Conservation (phyloP, 192 early-diverging fungal genomes). For the Chytriomyces sp. region DNA sequence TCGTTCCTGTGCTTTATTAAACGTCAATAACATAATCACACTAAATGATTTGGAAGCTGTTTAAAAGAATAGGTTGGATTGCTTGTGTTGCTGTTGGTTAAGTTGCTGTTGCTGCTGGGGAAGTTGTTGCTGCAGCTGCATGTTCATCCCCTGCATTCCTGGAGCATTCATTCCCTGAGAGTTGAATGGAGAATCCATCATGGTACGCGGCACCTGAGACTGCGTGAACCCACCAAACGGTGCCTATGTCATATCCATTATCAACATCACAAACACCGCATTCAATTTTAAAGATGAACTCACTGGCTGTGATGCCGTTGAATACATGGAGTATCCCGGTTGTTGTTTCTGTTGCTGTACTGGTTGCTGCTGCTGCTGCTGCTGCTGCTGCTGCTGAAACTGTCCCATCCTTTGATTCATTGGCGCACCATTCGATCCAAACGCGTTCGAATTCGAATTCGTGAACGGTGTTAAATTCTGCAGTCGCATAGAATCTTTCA, state of each 20-base stretch:
- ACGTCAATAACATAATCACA: too few species aligned
- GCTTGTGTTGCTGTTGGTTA: neutral
- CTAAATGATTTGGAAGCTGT: neutral
- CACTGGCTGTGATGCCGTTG: neutral
- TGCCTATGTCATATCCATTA: neutral
- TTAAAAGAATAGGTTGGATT: neutral
- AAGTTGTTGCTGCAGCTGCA: neutral
- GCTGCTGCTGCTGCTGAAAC: conserved; percentile 33
- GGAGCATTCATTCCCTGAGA: neutral
- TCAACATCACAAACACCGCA: neutral
- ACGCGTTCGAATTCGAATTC: neutral
- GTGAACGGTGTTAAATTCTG: neutral
- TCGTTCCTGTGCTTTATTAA: neutral
- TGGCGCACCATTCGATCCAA: neutral
- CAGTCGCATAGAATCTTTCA: neutral
- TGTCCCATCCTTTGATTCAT: neutral
- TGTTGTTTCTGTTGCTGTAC: conserved; percentile 19
- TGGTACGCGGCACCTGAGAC: neutral
- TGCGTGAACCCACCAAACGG: neutral
- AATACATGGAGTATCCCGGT: neutral
- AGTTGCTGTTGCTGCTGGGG: neutral
- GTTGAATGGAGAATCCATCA: neutral
- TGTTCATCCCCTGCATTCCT: neutral
- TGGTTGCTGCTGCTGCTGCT: too few species aligned
- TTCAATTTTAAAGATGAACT: neutral